phyloP scores from a whole-genome alignment of 129 eudicot species.

The Heracleum sosnowskyi region DNA sequence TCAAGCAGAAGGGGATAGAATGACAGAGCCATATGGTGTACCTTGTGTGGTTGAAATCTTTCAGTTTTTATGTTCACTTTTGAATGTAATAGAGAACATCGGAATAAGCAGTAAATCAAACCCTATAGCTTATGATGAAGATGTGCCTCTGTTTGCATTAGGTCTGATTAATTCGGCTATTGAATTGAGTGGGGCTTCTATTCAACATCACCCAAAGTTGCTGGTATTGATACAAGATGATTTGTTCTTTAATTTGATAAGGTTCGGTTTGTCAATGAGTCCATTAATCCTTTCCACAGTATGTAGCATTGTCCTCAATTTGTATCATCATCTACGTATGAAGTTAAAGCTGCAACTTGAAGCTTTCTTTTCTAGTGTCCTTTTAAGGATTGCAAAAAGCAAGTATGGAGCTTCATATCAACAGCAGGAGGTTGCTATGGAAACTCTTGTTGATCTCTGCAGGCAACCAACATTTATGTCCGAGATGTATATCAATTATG shows the following conservation, averaged over 20 bases:
- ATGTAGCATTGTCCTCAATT: constrained; percentile 75
- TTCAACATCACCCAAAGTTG: constrained; percentile 60
- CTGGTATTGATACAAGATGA: constrained; percentile 75
- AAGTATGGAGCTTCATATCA: constrained; percentile 75
- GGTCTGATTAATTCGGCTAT: constrained; percentile 79
- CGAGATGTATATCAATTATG: constrained; percentile 84
- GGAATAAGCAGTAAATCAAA: constrained; percentile 61
- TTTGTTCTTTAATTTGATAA: constrained; percentile 66
- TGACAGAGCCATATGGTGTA: constrained; percentile 79
- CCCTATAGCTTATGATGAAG: constrained; percentile 71
- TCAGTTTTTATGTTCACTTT: constrained; percentile 63
- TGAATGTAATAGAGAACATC: constrained; percentile 60
- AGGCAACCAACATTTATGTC: constrained; percentile 82
- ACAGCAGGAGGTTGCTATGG: constrained; percentile 95
- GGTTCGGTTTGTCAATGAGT: constrained; percentile 71
- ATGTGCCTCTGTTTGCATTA: constrained; percentile 69
- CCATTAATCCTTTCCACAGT: constrained; percentile 74
- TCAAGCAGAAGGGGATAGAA: constrained; percentile 45
- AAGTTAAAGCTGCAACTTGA: constrained; percentile 79
- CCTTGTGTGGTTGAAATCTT: constrained; percentile 93
- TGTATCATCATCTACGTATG: constrained; percentile 64
- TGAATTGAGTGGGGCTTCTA: constrained; percentile 66
- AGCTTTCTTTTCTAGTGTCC: constrained; percentile 76
- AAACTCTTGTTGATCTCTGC: constrained; percentile 92
- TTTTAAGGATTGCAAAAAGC: constrained; percentile 63